phyloP scores from a whole-genome alignment of 1,139 yeast genomes.

The Candida albicans region DNA sequence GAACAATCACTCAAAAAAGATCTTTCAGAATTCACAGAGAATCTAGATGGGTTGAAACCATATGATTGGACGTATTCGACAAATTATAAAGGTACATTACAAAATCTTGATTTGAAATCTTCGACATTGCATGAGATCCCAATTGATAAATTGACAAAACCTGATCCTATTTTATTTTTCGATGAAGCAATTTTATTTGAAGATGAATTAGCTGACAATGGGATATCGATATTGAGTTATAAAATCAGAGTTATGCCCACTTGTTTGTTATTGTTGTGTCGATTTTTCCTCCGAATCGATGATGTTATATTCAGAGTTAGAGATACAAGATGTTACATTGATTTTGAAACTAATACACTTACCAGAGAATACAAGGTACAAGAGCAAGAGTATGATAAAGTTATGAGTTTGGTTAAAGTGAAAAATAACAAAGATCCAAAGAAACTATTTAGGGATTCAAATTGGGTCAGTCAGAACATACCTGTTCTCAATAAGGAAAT shows the following conservation, averaged over 20 bases:
- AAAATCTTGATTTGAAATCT: slow-evolving; percentile 18
- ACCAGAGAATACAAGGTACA: slow-evolving; percentile 77
- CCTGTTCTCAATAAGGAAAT: slow-evolving; percentile 35
- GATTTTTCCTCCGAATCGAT: slow-evolving; percentile 87
- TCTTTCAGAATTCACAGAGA: slow-evolving; percentile 39
- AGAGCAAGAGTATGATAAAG: slow-evolving; percentile 63
- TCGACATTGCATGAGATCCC: slow-evolving; percentile 52
- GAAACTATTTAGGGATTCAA: slow-evolving; percentile 70
- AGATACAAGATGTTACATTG: slow-evolving; percentile 82
- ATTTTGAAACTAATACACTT: slow-evolving; percentile 63
- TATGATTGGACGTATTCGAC: slow-evolving; percentile 97
- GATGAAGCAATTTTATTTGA: slow-evolving; percentile 89
- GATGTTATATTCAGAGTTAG: slow-evolving; percentile 80
- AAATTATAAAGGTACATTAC: slow-evolving; percentile 62
- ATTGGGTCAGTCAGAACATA: slow-evolving; percentile 72
- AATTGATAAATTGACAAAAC: slow-evolving; percentile 61
- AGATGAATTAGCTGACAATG: slow-evolving; percentile 96
- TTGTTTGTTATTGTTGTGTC: slow-evolving; percentile 66
- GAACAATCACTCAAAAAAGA: slow-evolving; percentile 30
- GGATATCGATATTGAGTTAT: slow-evolving; percentile 73
- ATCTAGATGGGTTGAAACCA: slow-evolving; percentile 54
- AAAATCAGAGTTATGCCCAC: slow-evolving; percentile 90
- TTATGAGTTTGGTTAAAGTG: slow-evolving; percentile 41
- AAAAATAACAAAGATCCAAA: slow-evolving; percentile 65
- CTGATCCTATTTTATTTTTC: slow-evolving; percentile 84